Conservation (phyloP, 1,139 yeast species). For the Magnusiomyces magnusii region DNA sequence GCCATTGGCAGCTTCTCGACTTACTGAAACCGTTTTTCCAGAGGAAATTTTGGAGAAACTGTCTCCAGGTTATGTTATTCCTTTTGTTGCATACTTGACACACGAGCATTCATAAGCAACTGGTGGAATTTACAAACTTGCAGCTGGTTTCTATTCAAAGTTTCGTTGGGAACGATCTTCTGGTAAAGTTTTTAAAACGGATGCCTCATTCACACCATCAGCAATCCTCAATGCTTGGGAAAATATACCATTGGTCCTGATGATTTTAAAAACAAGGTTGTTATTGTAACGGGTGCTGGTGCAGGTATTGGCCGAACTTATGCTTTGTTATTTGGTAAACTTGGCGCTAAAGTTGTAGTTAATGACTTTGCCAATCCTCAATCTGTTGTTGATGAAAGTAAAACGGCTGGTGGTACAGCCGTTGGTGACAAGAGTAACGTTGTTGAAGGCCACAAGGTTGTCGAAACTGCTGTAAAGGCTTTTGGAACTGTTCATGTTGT, state of each 20-base stretch:
- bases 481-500: slow-evolving; percentile 84
- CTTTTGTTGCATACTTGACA: slow-evolving; percentile 73
- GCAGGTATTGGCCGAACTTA: slow-evolving; percentile 92
- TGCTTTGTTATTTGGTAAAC: slow-evolving; percentile 74
- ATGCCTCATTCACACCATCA: slow-evolving; percentile 71
- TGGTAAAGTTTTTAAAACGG: slow-evolving; percentile 80
- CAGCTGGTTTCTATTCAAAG: slow-evolving; percentile 90
- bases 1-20: slow-evolving; percentile 90
- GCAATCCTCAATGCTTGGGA: slow-evolving; percentile 66
- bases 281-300: slow-evolving; percentile 92
- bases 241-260: slow-evolving; percentile 54
- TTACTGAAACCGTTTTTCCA: slow-evolving; percentile 90
- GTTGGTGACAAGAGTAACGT: slow-evolving; percentile 85
- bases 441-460: slow-evolving; percentile 64
- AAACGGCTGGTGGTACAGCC: slow-evolving; percentile 69
- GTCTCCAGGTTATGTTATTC: slow-evolving; percentile 84
- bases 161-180: slow-evolving; percentile 93
- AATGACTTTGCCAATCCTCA: slow-evolving; percentile 75
- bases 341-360: slow-evolving; percentile 93
- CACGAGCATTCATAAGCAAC: slow-evolving; percentile 54
- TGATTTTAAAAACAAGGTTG: slow-evolving; percentile 75
- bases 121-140: slow-evolving; percentile 83
- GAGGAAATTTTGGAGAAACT: slow-evolving; percentile 73
- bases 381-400: slow-evolving; percentile 70
- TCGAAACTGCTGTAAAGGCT: slow-evolving; percentile 65